Base-by-base conservation (phyloP, 169 alveolate species). In the Theileria luwenshuni region DNA sequence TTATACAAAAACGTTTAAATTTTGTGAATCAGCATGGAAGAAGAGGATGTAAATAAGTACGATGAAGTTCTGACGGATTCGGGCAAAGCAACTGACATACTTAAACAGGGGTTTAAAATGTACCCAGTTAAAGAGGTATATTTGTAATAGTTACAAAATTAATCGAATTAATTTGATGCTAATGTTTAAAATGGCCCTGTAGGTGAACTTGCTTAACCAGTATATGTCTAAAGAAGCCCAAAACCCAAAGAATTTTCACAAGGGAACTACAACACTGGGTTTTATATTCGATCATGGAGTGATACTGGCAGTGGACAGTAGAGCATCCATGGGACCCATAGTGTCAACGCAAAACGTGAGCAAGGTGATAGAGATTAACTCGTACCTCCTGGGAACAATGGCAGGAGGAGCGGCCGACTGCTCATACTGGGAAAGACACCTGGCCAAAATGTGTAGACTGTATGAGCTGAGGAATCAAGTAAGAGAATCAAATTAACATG, bases 401-500 rank as follows among this genome's bases (percentile, higher is more conserved):
- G 99, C 99, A 19, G 99, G 99, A 48, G 99, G 99, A 41, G 99
- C 99, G 6, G 99, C 99, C 23, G 99, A 98, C 90, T 97, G 99
- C 83, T 89, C 94, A 69, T 97, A 92, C 94, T 98, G 99, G 99
- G 99, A 96, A 77, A 86, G 97, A 56, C 93, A 93, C 47, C 88
- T 97, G 32, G 96, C 98, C 19, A 94, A 88, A 87, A 90, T 96
- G 43, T 96, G 98, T 87, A 88, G 97, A 80, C 83, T 94, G 65
- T 94, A 91, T 74, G 95, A 93, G 61, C 93, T 93, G 21, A 85
- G 96, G 43, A 90, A 90, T 81, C 94, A 92, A 77, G 96, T 86
- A 84, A 0, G 32, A 10, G 0, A 12, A 0, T 23, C n/a, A 10
- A 64, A 43, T 15, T 7, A 19, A 7, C 56, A 28, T 6, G n/a